These are phyloP conservation scores for Diddensiella transvaalensis DNA, from an alignment of 805 yeast genomes.

Conservation along the genomic window DNA sequence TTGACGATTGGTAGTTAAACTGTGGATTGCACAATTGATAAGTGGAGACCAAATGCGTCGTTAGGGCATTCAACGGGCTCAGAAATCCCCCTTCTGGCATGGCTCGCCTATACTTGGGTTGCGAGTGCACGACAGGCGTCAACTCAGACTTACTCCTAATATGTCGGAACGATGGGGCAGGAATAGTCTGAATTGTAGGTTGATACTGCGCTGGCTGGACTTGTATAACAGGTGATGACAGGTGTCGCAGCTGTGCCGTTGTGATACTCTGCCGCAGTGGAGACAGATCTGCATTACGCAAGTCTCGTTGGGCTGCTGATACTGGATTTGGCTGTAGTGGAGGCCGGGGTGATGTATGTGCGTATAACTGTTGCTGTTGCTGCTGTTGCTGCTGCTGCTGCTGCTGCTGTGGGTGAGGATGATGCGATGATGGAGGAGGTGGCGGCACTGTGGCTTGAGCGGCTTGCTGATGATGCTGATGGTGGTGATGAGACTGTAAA, in stretches of 20 bases:
- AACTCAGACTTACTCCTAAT: conserved; percentile 34
- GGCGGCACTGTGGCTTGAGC: conserved; percentile 5
- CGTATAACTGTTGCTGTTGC: neutral
- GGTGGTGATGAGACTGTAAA: neutral
- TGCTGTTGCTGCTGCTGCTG: conserved; percentile 4
- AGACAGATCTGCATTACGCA: neutral
- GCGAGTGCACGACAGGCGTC: conserved; percentile 28
- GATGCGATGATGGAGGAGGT: neutral
- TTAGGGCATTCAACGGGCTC: conserved; percentile 71
- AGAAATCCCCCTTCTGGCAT: conserved; percentile 38
- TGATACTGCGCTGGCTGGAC: conserved; percentile 2
- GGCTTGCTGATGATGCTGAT: neutral
- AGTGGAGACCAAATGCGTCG: conserved; percentile 72
- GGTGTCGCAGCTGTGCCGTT: conserved; percentile 5
- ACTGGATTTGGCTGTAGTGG: conserved; percentile 5
- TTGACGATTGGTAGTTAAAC: conserved; percentile 75
- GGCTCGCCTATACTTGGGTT: conserved; percentile 35
- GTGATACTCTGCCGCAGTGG: neutral
- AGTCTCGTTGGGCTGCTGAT: neutral
- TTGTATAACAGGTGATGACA: conserved; percentile 1
- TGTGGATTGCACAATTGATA: conserved; percentile 81
- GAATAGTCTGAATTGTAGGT: conserved; percentile 17
- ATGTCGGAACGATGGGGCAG: conserved; percentile 34
- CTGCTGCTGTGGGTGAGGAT: conserved; percentile 3
- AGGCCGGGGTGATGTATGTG: conserved; percentile 9